Evolutionary conservation across 2,329 filamentous ascomycete genomes (phyloP), one percentile per base, ranked within the genome.

Genomic region (Huntiella omanensis): DNA sequence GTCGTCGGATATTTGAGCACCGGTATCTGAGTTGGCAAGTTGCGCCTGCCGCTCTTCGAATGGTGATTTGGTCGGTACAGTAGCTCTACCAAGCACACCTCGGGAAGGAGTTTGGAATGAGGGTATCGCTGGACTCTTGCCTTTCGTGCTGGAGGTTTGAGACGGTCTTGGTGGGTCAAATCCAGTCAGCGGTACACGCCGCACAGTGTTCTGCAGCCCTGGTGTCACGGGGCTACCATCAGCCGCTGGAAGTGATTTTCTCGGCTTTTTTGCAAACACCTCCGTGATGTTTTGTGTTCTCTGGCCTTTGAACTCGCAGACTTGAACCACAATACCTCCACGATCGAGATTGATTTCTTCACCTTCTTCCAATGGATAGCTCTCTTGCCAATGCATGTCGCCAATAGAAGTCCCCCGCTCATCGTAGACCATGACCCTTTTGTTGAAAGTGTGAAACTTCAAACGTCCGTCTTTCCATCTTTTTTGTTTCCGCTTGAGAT

Each of bases 391-490:
- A 61, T 94, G 84, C 32, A 77, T 75, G 58, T 94, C 87, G 3
- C 86, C 87, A 22, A 95, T 71, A 53, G 80, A 84, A 58, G 87
- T 84, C 0, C 82, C 76, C 2, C 73, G 67, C 40, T 83, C 77
- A 59, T 94, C 86, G 55, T 91, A 88, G 5, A 92, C 83, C 83
- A 95, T 92, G 50, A 91, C 67, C 4, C 84, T 77, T 57, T 78
- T 83, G 64, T 95, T 95, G 71, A 93, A 94, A 1, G 82, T 80
- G 57, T 95, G 87, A 53, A 80, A 93, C 52, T 80, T 82, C 51
- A 95, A 72, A 44, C 77, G 77, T 33, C 88, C 87, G 77, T 95
- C 87, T 56, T 93, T 84, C 87, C 87, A 95, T 50, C 83, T 70
- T 59, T 95, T 95, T 54, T 84, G 78, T 63, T 95, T 95, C 47